These are phyloP conservation scores for Cynara cardunculus DNA, from an alignment of 129 eudicot genomes.

Conservation along the genomic window DNA sequence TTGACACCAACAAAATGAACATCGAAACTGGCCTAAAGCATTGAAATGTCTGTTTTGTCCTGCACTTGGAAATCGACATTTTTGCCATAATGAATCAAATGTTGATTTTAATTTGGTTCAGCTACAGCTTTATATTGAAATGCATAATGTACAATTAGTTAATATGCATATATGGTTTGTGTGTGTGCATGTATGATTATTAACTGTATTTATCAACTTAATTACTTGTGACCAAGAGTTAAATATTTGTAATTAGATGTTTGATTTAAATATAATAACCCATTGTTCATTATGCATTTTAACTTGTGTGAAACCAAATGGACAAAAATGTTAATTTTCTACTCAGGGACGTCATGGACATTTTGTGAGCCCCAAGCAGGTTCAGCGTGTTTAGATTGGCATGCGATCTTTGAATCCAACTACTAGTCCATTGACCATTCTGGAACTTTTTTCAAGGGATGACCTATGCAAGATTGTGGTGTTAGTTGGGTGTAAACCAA, in stretches of 20 bases:
- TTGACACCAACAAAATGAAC: not conserved
- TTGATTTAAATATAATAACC: not conserved
- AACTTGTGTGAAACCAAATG: not conserved
- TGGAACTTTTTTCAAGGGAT: not conserved
- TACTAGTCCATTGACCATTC: slow-evolving; percentile 1
- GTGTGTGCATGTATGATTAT: not conserved
- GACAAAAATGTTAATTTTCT: not conserved
- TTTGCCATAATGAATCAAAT: not conserved
- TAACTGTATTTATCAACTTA: not conserved
- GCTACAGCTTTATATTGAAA: not conserved
- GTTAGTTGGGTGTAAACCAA: not conserved
- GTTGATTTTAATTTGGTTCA: not conserved
- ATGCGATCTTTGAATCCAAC: not conserved
- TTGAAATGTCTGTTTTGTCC: not conserved
- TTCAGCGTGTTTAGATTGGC: not conserved
- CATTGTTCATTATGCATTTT: not conserved
- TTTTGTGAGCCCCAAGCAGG: not conserved
- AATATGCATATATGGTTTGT: not conserved
- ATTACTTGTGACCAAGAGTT: not conserved
- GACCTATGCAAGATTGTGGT: not conserved
- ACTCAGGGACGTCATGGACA: not conserved
- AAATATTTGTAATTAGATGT: not conserved
- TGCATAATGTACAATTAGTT: not conserved
- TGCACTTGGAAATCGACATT: not conserved
- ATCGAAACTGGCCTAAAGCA: not conserved